Evolutionary conservation across 2,329 filamentous ascomycete genomes (phyloP), one percentile per base, ranked within the genome.

Genomic region (Colletotrichum cuscutae): DNA sequence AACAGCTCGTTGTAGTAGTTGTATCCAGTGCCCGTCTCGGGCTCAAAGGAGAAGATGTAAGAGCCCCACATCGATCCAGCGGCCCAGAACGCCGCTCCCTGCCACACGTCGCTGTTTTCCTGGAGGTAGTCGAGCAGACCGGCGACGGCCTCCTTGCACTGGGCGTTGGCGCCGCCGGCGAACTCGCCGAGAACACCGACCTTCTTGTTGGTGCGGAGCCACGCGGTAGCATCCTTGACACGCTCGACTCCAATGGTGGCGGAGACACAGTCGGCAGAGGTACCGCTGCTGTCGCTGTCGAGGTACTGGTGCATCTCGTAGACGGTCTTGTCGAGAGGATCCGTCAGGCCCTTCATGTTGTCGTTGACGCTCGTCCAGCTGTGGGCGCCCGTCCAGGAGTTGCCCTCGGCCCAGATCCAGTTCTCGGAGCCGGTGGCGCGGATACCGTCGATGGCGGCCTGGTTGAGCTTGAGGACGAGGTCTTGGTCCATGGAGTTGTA

Each of bases 361-460:
- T 70, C 65, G 60, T 79, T 81, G 68, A 79, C 79, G 76, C 80
- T 81, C 37, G 79, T 84, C 63, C 76, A 78, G 73, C 76, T 60
- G 30, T 71, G 86, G 9, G 86, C 86, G 32, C 85, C 86, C 1
- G 81, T 81, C 80, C 81, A 87, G 19, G 83, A 81, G 80, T 87
- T 87, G 73, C 86, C 86, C 77, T 87, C 85, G 66, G 83, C 84
- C 60, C 86, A 86, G 76, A 87, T 87, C 77, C 84, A 85, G 30
- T 78, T 78, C 0, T 80, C 88, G 12, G 88, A 88, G 24, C 88
- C 88, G 8, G 87, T 84, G 22, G 80, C 85, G 61, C 88, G 88
- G 79, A 90, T 89, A 73, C 84, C 87, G 77, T 89, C 79, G 76
- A 90, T 89, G 72, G 88, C 88, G 52, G 87, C 88, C 78, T 90